A percentile compares a stretch with the other conserved stretches of the same genome.
Evolutionary conservation across 2,329 filamentous ascomycete genomes (phyloP).

Genomic region (Aspergillus japonicus): DNA sequence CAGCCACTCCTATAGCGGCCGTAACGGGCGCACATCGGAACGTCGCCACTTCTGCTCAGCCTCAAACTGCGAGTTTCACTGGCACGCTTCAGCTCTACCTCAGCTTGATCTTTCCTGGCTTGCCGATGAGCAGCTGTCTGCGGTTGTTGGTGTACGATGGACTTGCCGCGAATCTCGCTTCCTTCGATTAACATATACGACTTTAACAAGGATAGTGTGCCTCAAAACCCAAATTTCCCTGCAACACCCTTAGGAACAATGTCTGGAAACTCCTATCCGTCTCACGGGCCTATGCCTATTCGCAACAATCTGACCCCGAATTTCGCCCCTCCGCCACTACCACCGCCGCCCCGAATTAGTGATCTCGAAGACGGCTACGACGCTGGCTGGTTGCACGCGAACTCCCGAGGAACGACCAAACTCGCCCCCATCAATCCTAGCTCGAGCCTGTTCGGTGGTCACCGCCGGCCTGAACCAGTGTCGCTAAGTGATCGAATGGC

Average conservation of each 20-base stretch:
- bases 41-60: background rate
- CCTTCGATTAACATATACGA: conserved; percentile 47
- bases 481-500: conserved; percentile 37
- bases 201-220: conserved; percentile 32
- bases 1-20: too few relatives aligned
- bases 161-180: conserved; percentile 43
- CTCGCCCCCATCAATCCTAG: conserved; percentile 49
- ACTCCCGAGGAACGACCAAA: conserved; percentile 52
- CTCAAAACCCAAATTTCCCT: conserved; percentile 33
- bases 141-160: conserved; percentile 41
- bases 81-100: background rate
- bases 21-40: background rate
- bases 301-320: conserved; percentile 52
- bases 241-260: conserved; percentile 41
- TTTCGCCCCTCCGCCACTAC: conserved; percentile 61
- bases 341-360: conserved; percentile 62
- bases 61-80: background rate
- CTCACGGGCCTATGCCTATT: conserved; percentile 62
- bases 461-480: conserved; percentile 36
- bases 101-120: background rate
- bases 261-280: conserved; percentile 42
- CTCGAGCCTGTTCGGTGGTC: conserved; percentile 52
- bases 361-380: conserved; percentile 59
- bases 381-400: conserved; percentile 63
- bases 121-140: conserved; percentile 19